Conservation (phyloP, 164 flowering plant species). For the Umbellularia californica region DNA sequence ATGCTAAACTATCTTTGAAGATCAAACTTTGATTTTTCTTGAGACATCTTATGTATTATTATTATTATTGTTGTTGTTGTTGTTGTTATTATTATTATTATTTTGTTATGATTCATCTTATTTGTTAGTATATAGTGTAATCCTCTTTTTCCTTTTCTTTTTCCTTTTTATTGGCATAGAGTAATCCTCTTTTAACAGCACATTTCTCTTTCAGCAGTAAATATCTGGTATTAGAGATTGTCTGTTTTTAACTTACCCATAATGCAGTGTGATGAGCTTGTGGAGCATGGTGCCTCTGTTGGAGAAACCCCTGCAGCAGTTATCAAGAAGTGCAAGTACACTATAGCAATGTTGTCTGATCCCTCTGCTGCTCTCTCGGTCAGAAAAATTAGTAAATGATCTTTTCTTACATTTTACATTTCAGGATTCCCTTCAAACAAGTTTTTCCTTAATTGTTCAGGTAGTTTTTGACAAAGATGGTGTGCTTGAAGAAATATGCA, state of each 20-base stretch:
- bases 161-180: not conserved
- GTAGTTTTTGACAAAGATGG: constrained; percentile 90
- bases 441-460: constrained; percentile 27
- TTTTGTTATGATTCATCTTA: no score
- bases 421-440: not conserved
- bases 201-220: not conserved
- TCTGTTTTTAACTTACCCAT: not conserved
- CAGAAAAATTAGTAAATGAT: constrained; percentile 15
- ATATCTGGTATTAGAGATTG: not conserved
- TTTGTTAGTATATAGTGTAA: no score
- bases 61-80: no score
- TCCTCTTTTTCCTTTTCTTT: no score
- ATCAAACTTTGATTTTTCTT: not conserved
- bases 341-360: constrained; percentile 90
- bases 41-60: not conserved
- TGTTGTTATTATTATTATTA: no score
- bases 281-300: constrained; percentile 75
- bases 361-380: constrained; percentile 92
- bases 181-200: not conserved
- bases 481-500: constrained; percentile 71
- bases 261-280: constrained; percentile 82
- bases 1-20: no score
- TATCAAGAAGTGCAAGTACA: constrained; percentile 78
- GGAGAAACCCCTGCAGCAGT: constrained; percentile 90
- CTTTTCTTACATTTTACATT: not conserved